Conservation (phyloP, 2,329 filamentous ascomycete species). For the Aspergillus latus region DNA sequence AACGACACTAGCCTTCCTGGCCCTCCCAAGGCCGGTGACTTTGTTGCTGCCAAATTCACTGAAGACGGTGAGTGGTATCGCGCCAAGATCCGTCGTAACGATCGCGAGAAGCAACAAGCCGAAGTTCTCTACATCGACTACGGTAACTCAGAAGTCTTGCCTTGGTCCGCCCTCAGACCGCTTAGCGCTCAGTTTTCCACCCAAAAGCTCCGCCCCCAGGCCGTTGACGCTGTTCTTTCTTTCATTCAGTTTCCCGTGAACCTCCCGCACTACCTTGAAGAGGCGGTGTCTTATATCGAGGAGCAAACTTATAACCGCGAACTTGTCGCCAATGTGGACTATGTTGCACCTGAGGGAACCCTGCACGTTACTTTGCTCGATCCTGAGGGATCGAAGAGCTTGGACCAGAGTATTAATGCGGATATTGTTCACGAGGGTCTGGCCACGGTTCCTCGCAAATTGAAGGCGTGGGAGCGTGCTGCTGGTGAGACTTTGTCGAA, state of each 20-base stretch:
- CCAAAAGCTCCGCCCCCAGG: constrained; percentile 82
- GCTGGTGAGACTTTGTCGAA: constrained; percentile 70
- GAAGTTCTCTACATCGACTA: constrained; percentile 96
- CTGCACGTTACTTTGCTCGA: constrained; percentile 89
- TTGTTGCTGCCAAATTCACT: constrained; percentile 86
- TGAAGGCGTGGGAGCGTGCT: constrained; percentile 85
- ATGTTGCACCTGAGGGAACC: constrained; percentile 74
- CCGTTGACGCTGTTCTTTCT: constrained; percentile 79
- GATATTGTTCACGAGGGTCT: constrained; percentile 80
- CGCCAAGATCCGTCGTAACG: constrained; percentile 84
- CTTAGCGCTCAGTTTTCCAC: constrained; percentile 76
- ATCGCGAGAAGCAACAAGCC: constrained; percentile 81
- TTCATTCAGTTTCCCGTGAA: constrained; percentile 82
- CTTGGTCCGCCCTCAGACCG: constrained; percentile 81
- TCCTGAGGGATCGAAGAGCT: constrained; percentile 60
- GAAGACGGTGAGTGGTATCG: constrained; percentile 94
- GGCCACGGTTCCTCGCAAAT: constrained; percentile 87
- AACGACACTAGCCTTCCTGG: constrained; percentile 73
- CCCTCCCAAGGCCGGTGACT: constrained; percentile 85
- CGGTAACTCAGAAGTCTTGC: constrained; percentile 85
- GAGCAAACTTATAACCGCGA: constrained; percentile 72
- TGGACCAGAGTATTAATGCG: constrained; percentile 82
- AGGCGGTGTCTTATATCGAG: constrained; percentile 73
- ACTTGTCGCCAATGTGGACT: constrained; percentile 89
- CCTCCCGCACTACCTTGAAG: constrained; percentile 74